These are phyloP conservation scores for Metschnikowia hibisci DNA, from an alignment of 805 yeast species.

Conservation along the genomic window DNA sequence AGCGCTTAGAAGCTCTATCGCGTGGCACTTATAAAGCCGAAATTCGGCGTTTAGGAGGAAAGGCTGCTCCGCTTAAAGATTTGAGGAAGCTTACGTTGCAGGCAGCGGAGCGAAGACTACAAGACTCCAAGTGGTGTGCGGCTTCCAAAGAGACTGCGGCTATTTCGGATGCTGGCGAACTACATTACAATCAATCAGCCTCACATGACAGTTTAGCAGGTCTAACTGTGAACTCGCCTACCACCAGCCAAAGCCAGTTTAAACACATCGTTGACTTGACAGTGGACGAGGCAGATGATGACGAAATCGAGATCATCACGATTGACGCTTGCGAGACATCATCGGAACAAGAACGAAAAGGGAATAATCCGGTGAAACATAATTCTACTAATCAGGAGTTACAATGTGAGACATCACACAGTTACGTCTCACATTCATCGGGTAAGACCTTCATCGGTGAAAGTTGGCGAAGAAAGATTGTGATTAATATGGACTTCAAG, in stretches of 20 bases:
- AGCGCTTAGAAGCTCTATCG: constrained; percentile 40
- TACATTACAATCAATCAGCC: not conserved
- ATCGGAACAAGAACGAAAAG: not conserved
- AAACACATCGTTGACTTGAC: constrained; percentile 17
- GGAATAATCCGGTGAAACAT: not conserved
- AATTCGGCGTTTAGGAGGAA: constrained; percentile 29
- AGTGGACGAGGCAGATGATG: constrained; percentile 12
- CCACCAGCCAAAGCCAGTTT: not conserved
- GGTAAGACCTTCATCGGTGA: constrained; percentile 23
- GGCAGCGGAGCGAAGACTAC: constrained; percentile 61
- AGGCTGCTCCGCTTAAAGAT: constrained; percentile 7
- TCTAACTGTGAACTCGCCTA: too few relatives aligned
- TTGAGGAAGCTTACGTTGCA: constrained; percentile 46
- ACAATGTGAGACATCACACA: constrained; percentile 12
- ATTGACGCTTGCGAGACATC: constrained; percentile 12
- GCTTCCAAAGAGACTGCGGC: constrained; percentile 25
- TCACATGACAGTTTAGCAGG: not conserved
- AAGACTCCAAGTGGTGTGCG: constrained; percentile 50
- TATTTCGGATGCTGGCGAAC: not conserved
- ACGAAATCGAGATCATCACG: constrained; percentile 14
- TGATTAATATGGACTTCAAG: constrained; percentile 27
- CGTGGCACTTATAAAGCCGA: constrained; percentile 41
- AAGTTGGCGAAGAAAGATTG: constrained; percentile 25
- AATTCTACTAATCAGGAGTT: not conserved
- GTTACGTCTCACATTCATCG: constrained; percentile 25